Base-by-base conservation (phyloP, 441 rosid genomes). In the Populus hybrid region DNA sequence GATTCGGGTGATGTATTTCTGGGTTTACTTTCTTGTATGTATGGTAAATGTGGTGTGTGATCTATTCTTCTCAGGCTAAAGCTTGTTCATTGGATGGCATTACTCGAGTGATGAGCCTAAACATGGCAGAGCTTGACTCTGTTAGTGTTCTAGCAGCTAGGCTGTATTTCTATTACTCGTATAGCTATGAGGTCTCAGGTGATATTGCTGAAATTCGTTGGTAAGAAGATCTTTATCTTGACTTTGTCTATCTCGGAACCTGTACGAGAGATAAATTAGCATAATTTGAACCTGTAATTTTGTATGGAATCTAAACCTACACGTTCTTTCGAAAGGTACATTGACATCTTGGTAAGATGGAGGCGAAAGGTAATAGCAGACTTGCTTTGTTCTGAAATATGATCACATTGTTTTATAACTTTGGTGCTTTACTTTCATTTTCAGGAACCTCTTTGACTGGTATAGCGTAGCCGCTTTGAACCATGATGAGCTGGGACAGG, bases 401-500 rank as follows among this genome's bases (percentile, higher is more conserved):
- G 21, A 59, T 65, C 23, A 5, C 14, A 71, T 20, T n/a, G 7
- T 77, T 30, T 61, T 71, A 81, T 83, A 34, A 82, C 50, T 69
- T 61, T 10, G 50, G 36, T 68, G 16, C 28, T 77, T 74, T 61
- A 16, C 32, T 71, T 32, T 69, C 71, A 46, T 80, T 36, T 42
- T 70, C 85, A 88, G 93, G 63, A 84, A 88, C 79, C 93, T 89
- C 42, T 87, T 89, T 75, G 82, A 88, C 61, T 85, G 85, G 75
- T 92, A 89, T 79, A 90, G 91, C 6, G 85, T 85, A 74, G 88
- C 94, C 36, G 88, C 94, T 66, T 76, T 88, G 81, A 90, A 90
- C 78, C 94, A 85, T 85, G 94, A 90, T 68, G 94, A 90, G 80
- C 87, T 87, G 81, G 88, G 94, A 20, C 94, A 90, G 91, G 93